phyloP scores from a whole-genome alignment of 2,329 filamentous ascomycete species.

The Fusarium irregulare region DNA sequence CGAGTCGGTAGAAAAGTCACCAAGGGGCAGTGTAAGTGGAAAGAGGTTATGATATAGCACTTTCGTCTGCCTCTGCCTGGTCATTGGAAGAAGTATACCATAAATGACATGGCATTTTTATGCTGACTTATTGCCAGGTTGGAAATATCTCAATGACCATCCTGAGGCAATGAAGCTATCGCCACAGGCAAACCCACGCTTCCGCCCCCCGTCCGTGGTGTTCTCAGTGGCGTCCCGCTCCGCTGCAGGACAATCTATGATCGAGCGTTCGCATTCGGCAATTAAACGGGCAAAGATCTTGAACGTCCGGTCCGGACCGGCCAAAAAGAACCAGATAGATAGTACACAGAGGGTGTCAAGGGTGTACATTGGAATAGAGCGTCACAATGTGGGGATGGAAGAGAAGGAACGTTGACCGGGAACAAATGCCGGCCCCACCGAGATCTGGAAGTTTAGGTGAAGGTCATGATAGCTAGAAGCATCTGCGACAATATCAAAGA shows the following conservation, averaged over 20 bases:
- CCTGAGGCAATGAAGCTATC: conserved; percentile 34
- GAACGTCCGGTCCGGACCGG: conserved; percentile 33
- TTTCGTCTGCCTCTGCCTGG: not conserved
- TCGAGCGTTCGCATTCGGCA: conserved; percentile 33
- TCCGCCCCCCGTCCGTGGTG: conserved; percentile 33
- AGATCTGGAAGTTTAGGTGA: not conserved
- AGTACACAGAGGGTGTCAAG: not conserved
- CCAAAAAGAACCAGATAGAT: conserved; percentile 5
- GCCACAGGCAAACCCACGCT: conserved; percentile 10
- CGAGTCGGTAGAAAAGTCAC: not conserved
- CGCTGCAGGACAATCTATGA: conserved; percentile 33
- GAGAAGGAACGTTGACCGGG: conserved; percentile 39
- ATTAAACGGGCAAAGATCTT: conserved; percentile 19
- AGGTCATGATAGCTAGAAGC: not conserved
- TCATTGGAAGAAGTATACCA: not conserved
- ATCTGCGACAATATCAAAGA: not conserved
- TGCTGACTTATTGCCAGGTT: not conserved
- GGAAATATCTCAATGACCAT: no score
- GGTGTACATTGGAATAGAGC: not conserved
- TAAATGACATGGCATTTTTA: rapidly evolving
- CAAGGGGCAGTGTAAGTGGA: not conserved
- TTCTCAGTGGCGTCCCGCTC: conserved; percentile 22
- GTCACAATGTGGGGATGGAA: conserved; percentile 14
- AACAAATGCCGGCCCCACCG: conserved; percentile 42
- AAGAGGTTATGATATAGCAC: not conserved